A percentile compares a stretch with the other conserved stretches of the same genome.
Conservation (phyloP, 257 asterid genomes). For the Parsonsia alboflavescens region DNA sequence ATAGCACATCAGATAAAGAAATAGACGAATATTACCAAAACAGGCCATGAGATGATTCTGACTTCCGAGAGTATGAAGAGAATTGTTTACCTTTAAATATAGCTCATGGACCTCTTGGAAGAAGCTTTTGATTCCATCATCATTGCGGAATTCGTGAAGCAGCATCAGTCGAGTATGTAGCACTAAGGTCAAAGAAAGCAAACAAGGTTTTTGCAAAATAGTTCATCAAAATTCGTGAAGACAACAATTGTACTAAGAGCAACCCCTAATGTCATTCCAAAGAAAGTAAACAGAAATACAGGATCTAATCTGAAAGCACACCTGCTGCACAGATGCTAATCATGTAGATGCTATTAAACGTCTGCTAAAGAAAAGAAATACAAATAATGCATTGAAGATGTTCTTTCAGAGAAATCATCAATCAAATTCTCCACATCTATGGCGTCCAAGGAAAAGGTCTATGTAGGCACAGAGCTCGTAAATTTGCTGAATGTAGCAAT, state of each 20-base stretch:
- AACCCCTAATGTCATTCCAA: background rate
- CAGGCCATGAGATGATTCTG: background rate
- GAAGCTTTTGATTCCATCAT: slow-evolving; percentile 97
- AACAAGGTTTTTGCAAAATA: background rate
- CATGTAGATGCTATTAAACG: background rate
- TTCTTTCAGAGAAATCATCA: background rate
- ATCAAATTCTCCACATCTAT: background rate
- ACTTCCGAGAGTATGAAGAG: slow-evolving; percentile 1
- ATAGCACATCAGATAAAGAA: background rate
- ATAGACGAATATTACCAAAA: background rate
- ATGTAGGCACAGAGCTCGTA: background rate
- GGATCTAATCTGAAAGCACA: background rate
- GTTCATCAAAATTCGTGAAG: background rate
- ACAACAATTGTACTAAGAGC: background rate
- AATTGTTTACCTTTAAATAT: slow-evolving; percentile 58
- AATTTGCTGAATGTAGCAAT: background rate
- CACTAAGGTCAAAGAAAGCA: slow-evolving; percentile 6
- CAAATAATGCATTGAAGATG: background rate
- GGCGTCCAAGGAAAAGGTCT: background rate
- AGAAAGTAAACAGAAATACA: background rate
- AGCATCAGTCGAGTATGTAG: slow-evolving; percentile 92
- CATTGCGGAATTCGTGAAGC: slow-evolving; percentile 95
- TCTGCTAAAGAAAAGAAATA: background rate
- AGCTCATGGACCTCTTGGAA: slow-evolving; percentile 96
- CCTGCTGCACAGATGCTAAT: background rate